These are phyloP conservation scores for Scedosporium aurantiacum DNA, from an alignment of 2,329 filamentous ascomycete genomes.

Conservation along the genomic window DNA sequence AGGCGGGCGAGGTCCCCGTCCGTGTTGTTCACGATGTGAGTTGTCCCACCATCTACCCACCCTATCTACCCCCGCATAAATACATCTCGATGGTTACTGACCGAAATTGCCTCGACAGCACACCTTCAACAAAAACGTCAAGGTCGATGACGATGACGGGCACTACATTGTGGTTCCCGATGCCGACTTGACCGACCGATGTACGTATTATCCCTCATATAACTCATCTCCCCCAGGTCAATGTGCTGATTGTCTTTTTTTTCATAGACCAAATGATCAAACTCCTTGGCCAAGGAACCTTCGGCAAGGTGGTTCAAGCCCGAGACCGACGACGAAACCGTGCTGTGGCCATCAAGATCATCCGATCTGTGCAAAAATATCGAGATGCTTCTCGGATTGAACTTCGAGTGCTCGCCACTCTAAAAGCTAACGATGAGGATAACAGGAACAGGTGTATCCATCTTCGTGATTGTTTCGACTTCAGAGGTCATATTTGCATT, in stretches of 20 bases:
- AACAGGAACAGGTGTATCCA: conserved; percentile 97
- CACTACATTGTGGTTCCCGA: conserved; percentile 92
- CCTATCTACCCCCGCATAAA: not conserved
- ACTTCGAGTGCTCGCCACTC: conserved; percentile 78
- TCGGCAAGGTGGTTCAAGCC: conserved; percentile 95
- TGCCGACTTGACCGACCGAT: conserved; percentile 76
- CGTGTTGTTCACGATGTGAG: conserved; percentile 53
- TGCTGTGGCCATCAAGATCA: conserved; percentile 89
- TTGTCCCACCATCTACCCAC: conserved; percentile 17
- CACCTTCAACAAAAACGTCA: conserved; percentile 43
- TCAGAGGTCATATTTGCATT: conserved; percentile 88
- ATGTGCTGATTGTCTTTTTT: conserved; percentile 10
- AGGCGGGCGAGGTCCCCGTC: conserved; percentile 68
- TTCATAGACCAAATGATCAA: conserved; percentile 71
- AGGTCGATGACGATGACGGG: conserved; percentile 91
- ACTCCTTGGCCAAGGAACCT: conserved; percentile 90
- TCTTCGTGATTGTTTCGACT: conserved; percentile 93
- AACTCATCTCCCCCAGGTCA: not conserved
- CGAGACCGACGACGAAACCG: conserved; percentile 68
- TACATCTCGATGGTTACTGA: not conserved
- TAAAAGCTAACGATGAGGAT: conserved; percentile 80
- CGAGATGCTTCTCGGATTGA: conserved; percentile 93
- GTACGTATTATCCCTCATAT: conserved; percentile 42
- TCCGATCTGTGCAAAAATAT: conserved; percentile 96
- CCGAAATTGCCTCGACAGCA: not conserved